Percentiles rank a stretch among this genome's conserved stretches.
Evolutionary conservation across 1,284 basidiomycete genomes (phyloP).

Genomic region (Microbotryum lychnidis-dioicae): DNA sequence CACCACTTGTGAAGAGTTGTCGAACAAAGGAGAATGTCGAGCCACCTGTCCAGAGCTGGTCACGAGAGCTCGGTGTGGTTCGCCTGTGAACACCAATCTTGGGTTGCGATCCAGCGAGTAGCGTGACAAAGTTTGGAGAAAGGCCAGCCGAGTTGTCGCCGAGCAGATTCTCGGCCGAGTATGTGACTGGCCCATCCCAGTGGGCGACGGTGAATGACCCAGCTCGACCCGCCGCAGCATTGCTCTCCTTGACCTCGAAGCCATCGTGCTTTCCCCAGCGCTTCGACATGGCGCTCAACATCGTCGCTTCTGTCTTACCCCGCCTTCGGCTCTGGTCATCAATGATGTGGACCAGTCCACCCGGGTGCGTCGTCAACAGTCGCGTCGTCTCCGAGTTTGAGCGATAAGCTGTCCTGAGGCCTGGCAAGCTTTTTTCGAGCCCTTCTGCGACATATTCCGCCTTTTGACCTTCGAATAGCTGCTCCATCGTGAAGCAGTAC

Average conservation of each 20-base stretch:
- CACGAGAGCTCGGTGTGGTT: constrained; percentile 17
- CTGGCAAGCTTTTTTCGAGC: constrained; percentile 61
- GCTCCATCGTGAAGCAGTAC: constrained; percentile 72
- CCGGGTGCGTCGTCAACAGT: constrained; percentile 75
- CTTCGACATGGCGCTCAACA: constrained; percentile 90
- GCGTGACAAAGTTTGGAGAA: constrained; percentile 84
- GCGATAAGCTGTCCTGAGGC: constrained; percentile 60
- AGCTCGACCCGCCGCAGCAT: constrained; percentile 57
- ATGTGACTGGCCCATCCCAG: constrained; percentile 81
- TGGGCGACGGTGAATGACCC: constrained; percentile 90
- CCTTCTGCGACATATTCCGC: constrained; percentile 75
- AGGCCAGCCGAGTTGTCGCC: constrained; percentile 81
- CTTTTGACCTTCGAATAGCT: constrained; percentile 64
- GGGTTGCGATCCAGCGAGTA: constrained; percentile 55
- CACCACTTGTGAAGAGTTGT: constrained; percentile 75
- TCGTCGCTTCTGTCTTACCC: constrained; percentile 86
- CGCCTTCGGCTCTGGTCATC: constrained; percentile 83
- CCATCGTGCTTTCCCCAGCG: constrained; percentile 87
- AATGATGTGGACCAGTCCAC: constrained; percentile 92
- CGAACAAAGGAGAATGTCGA: constrained; percentile 86
- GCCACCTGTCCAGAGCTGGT: constrained; percentile 51
- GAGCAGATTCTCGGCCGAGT: constrained; percentile 81
- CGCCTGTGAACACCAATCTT: constrained; percentile 35
- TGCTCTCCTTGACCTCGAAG: constrained; percentile 58
- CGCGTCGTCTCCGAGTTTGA: constrained; percentile 86